These are phyloP conservation scores for Solanum hybrid DNA, from an alignment of 305 asterid species.

Conservation along the genomic window DNA sequence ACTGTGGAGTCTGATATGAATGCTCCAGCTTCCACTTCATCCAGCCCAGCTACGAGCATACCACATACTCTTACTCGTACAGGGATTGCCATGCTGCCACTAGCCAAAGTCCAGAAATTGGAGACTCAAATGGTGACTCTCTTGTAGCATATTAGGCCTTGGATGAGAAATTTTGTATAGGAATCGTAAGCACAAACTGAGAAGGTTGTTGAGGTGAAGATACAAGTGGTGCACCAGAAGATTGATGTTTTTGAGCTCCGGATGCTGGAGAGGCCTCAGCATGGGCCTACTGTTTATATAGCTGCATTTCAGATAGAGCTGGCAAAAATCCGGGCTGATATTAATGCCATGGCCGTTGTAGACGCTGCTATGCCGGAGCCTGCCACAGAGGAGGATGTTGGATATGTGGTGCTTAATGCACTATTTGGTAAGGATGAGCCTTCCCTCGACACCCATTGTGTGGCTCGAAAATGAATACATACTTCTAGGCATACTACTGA, in stretches of 20 bases:
- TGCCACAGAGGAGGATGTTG: too few species aligned
- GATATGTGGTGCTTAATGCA: too few species aligned
- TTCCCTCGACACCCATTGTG: too few species aligned
- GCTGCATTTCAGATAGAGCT: too few species aligned
- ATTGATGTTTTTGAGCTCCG: not conserved
- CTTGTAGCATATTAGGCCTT: not conserved
- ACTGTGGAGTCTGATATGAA: not conserved
- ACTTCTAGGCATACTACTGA: too few species aligned
- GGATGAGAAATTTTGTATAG: not conserved
- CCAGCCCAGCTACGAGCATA: not conserved
- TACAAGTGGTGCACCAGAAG: not conserved
- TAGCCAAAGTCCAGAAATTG: not conserved
- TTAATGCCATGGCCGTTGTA: too few species aligned
- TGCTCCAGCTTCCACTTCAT: not conserved
- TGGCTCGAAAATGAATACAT: too few species aligned
- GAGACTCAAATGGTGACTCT: not conserved
- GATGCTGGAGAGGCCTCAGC: too few species aligned
- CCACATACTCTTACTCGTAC: not conserved
- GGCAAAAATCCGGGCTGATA: accelerated
- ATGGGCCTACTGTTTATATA: too few species aligned
- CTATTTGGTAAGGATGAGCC: too few species aligned
- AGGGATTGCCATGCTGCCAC: not conserved
- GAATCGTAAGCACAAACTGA: accelerated
- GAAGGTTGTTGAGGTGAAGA: not conserved
- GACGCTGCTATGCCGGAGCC: too few species aligned